These are phyloP conservation scores for Batrachochytrium dendrobatidis DNA, from an alignment of 371 early-diverging fungal species.

Conservation along the genomic window DNA sequence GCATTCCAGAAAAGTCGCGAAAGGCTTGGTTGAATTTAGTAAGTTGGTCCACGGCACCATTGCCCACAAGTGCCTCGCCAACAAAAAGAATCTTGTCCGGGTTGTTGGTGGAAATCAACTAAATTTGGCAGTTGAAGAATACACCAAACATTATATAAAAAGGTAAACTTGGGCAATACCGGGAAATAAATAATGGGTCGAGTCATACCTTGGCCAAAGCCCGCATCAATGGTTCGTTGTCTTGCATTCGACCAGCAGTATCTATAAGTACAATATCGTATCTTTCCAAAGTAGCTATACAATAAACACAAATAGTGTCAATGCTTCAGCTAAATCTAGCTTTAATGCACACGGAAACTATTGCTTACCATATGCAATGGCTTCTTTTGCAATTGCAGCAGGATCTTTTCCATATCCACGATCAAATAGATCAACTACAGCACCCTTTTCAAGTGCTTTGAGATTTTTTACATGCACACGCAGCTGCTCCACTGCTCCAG, in stretches of 20 bases:
- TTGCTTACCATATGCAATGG: constrained; percentile 71
- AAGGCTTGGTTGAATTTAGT: constrained; percentile 96
- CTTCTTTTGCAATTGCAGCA: constrained; percentile 96
- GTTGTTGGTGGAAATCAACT: constrained; percentile 85
- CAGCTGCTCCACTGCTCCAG: constrained; percentile 98
- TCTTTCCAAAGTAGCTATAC: constrained; percentile 37
- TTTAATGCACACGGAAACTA: not conserved
- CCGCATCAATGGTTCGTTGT: constrained; percentile 96
- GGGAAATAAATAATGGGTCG: not conserved
- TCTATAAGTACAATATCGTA: constrained; percentile 98
- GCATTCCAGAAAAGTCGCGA: constrained; percentile 63
- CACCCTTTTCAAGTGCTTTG: constrained; percentile 66
- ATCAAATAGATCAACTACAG: constrained; percentile 88
- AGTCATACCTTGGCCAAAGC: constrained; percentile 76
- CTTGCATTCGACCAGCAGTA: constrained; percentile 99
- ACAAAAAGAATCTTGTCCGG: constrained; percentile 99
- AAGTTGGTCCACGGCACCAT: constrained; percentile 96
- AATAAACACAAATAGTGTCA: not conserved
- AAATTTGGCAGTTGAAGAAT: not conserved
- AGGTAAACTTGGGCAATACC: not conserved
- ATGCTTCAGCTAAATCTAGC: constrained; percentile 1
- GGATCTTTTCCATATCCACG: constrained; percentile 99
- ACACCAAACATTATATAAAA: constrained; percentile 1
- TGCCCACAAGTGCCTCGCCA: constrained; percentile 98
- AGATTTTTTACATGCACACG: constrained; percentile 90